Evolutionary conservation across 176 grass and related monocot species (phyloP), one percentile per base, ranked within the genome.

Genomic region (Leersia perrieri): DNA sequence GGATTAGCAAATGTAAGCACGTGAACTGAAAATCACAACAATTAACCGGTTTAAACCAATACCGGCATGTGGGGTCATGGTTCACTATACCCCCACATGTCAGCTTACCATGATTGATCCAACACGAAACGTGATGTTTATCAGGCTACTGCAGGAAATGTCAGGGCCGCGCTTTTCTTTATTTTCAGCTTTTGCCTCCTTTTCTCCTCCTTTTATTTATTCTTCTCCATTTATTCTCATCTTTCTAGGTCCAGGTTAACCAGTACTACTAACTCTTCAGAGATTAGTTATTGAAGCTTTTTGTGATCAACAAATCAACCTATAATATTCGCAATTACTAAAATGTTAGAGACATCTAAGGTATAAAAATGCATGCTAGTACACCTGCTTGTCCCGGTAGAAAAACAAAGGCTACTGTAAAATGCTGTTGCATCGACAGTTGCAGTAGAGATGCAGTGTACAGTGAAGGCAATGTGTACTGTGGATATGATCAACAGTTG

Each of bases 51-150:
- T 44, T 38, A 12, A 34, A 34, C 85, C 2, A 31, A 9, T 14
- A 55, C 64, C 63, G 63, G 70, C 31, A 35, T 29, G 76, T 42
- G 28, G 77, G 82, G 1, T 3, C 23, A 9, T 0, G 0, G 0
- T 6, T 16, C 5, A 2, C 7, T 2, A 0, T 70, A 0, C 16
- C 71, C 77, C 82, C 77, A 81, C 77, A 63, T 51, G 77, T 81
- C 82, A 85, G 71, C 9, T 0, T 55, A 65, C 70, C 20, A 80
- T 85, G 82, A 85, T 85, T 85, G 71, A 53, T 22, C 63, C 82
- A 85, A 55, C 87, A 89, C 27, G 55, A 69, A 89, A 68, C 71
- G 82, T 76, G 82, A 55, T 9, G 76, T 71, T 81, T 34, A 41
- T 40, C 70, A 89, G 82, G 70, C 40, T 26, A 26, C 63, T 53